A percentile compares a stretch with the other conserved stretches of the same genome.
Conservation (phyloP, 352 stramenopile genomes). For the Phytophthora tentaculata region DNA sequence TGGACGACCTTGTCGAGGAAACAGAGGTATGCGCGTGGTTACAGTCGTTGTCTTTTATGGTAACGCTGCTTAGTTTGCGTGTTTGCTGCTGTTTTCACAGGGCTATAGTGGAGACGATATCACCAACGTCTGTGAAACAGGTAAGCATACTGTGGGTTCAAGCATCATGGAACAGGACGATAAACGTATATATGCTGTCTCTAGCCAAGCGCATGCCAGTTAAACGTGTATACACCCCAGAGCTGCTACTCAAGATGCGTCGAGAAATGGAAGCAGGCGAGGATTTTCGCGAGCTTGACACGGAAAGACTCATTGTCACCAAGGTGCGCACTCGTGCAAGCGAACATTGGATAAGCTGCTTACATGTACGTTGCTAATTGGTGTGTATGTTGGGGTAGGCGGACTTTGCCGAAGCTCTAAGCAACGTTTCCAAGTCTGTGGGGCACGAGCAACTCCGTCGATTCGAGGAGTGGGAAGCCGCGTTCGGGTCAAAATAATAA, state of each 20-base stretch:
- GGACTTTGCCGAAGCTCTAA: slow-evolving; percentile 69
- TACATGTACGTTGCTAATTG: no score
- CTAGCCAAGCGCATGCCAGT: slow-evolving; percentile 85
- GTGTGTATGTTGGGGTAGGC: slow-evolving; percentile 20
- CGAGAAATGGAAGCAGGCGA: slow-evolving; percentile 49
- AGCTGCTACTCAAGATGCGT: slow-evolving; percentile 64
- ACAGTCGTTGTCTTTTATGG: background rate
- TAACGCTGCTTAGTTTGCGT: background rate
- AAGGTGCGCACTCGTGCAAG: no score
- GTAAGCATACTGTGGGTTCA: slow-evolving; percentile 8
- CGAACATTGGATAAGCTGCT: background rate
- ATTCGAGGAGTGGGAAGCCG: slow-evolving; percentile 79
- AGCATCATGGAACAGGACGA: no score
- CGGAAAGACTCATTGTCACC: slow-evolving; percentile 66
- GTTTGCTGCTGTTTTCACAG: slow-evolving; percentile 21
- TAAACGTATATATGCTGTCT: slow-evolving; percentile 32
- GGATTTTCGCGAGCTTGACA: slow-evolving; percentile 53
- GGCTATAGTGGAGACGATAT: slow-evolving; percentile 70
- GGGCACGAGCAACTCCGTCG: slow-evolving; percentile 75
- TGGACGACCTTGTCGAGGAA: slow-evolving; percentile 67
- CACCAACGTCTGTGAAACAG: slow-evolving; percentile 63
- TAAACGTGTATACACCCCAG: slow-evolving; percentile 77
- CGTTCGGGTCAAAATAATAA: slow-evolving; percentile 83
- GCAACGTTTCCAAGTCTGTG: slow-evolving; percentile 87
- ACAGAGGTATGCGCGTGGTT: slow-evolving; percentile 54